A percentile compares a stretch with the other conserved stretches of the same genome.
These are phyloP conservation scores for Dicorynia guianensis DNA, from an alignment of 306 rosid species.

Conservation along the genomic window DNA sequence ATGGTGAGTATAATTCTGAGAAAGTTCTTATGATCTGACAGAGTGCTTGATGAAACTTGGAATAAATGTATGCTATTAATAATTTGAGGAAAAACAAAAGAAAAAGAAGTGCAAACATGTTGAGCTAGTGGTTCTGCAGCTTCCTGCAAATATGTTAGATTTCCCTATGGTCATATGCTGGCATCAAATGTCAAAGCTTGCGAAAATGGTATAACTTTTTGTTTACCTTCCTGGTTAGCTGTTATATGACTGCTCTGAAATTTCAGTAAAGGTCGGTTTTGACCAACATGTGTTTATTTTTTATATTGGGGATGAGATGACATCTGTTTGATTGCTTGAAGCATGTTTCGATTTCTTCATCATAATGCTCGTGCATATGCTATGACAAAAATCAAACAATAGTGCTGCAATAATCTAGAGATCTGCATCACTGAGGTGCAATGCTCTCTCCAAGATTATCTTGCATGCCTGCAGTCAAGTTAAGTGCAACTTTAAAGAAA, in stretches of 20 bases:
- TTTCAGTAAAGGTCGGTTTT: background rate
- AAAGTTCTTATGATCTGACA: conserved; percentile 27
- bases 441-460: background rate
- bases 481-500: background rate
- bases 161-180: conserved; percentile 7
- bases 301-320: background rate
- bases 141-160: background rate
- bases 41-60: conserved; percentile 14
- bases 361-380: background rate
- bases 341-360: conserved; percentile 9
- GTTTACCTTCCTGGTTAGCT: background rate
- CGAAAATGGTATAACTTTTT: background rate
- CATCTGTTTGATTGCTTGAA: background rate
- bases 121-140: conserved; percentile 19
- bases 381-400: conserved; percentile 3
- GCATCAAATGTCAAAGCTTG: background rate
- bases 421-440: background rate
- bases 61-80: background rate
- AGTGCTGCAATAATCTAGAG: background rate
- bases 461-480: background rate
- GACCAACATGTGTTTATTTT: background rate
- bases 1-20: conserved; percentile 56
- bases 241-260: background rate
- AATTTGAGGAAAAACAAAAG: no score
- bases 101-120: no score